Evolutionary conservation across 2,329 filamentous ascomycete genomes (phyloP).

Genomic region (Alternaria alternata): DNA sequence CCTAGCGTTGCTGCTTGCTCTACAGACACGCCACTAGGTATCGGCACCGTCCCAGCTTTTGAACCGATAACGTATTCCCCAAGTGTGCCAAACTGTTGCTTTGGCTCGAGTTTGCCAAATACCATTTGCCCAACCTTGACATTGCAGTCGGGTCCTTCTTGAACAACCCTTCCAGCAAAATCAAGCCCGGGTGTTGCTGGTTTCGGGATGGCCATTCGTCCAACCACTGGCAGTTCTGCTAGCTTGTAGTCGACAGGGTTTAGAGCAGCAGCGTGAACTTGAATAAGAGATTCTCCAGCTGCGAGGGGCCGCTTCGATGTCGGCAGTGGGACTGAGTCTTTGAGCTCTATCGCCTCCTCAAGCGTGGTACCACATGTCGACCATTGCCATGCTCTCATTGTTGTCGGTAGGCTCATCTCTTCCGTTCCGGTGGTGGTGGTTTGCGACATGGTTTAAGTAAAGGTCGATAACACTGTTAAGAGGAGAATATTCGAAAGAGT

Average conservation of each 20-base stretch:
- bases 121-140: slow-evolving; percentile 29
- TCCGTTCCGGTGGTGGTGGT: background rate
- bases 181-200: slow-evolving; percentile 36
- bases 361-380: slow-evolving; percentile 20
- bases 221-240: slow-evolving; percentile 26
- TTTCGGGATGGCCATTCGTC: slow-evolving; percentile 28
- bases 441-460: slow-evolving; percentile 7
- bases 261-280: slow-evolving; percentile 29
- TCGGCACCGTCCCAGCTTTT: slow-evolving; percentile 23
- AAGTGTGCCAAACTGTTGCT: slow-evolving; percentile 31
- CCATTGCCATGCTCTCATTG: slow-evolving; percentile 40
- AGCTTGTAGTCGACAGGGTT: slow-evolving; percentile 38
- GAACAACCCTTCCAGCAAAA: slow-evolving; percentile 25
- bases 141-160: slow-evolving; percentile 7
- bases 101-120: slow-evolving; percentile 34
- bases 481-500: background rate
- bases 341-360: slow-evolving; percentile 21
- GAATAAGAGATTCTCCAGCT: slow-evolving; percentile 22
- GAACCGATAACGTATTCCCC: slow-evolving; percentile 33
- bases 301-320: slow-evolving; percentile 6
- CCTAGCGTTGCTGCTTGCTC: slow-evolving; percentile 30
- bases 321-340: slow-evolving; percentile 16
- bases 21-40: slow-evolving; percentile 20
- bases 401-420: slow-evolving; percentile 15
- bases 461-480: background rate